Evolutionary conservation across 345 rosid species (phyloP).

Genomic region (Erysimum cheiranthoides): DNA sequence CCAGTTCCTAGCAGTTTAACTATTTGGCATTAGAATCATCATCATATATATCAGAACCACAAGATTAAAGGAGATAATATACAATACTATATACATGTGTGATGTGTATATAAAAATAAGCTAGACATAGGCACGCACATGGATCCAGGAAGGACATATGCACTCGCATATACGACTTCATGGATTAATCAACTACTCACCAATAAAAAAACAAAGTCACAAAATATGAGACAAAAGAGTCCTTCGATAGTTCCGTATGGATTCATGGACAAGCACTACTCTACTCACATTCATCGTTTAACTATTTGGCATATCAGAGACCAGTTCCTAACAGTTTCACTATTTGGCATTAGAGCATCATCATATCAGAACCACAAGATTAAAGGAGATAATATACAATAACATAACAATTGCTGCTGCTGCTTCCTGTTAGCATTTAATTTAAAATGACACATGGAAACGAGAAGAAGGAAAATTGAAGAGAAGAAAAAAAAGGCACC

Average conservation of each 20-base stretch:
- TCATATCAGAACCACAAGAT: too few relatives aligned
- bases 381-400: too few relatives aligned
- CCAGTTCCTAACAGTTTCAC: too few relatives aligned
- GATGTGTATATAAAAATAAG: neutral
- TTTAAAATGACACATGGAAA: slow-evolving; percentile 11
- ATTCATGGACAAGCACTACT: too few relatives aligned
- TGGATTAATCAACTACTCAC: slow-evolving; percentile 33
- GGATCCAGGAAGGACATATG: slow-evolving; percentile 42
- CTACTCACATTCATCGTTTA: too few relatives aligned
- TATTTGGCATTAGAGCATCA: too few relatives aligned
- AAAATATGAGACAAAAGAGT: slow-evolving; percentile 44
- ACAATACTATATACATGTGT: neutral
- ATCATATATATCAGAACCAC: neutral
- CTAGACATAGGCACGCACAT: slow-evolving; percentile 21
- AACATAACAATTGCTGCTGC: slow-evolving; percentile 35
- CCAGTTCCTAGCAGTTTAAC: neutral
- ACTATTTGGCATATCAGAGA: too few relatives aligned
- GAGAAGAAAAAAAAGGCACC: slow-evolving; percentile 26
- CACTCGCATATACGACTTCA: slow-evolving; percentile 28
- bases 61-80: neutral
- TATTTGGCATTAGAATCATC: neutral
- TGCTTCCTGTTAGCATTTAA: slow-evolving; percentile 68
- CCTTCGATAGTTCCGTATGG: slow-evolving; percentile 34
- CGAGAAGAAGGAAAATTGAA: neutral
- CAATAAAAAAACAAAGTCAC: slow-evolving; percentile 26